Base-by-base conservation (phyloP, 257 asterid genomes). In the Echites panduratus region DNA sequence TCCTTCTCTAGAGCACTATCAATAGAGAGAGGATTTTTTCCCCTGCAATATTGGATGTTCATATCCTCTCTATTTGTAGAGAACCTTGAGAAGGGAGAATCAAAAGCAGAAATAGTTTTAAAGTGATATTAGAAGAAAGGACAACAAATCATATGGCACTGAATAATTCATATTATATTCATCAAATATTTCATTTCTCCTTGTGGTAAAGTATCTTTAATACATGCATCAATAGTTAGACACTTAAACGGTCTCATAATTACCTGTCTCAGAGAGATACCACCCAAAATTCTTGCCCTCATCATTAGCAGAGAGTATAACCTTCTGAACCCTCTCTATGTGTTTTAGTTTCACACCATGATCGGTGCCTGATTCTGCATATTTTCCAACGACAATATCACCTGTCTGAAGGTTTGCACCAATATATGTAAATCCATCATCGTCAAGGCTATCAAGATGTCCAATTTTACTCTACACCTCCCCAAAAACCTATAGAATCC, bases 181-280 rank as follows among this genome's bases (percentile, higher is more conserved):
- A 20, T 66, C 35, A 19, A 64, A 35, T 12, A 14, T 50, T 16
- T 26, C 64, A 52, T 26, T 0, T 59, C n/a, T 29, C n/a, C 41
- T 13, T 20, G 56, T 52, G 9, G 5, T 26, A 11, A 1, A 9
- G 65, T 4, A 29, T 59, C 41, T 13, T 59, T 43, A 59, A 59
- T 9, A 58, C 3, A 58, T 58, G 63, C n/a, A 20, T 19, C 20
- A 43, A 61, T 35, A 38, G 7, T 35, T 26, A 20, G 44, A 41
- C 19, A 52, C 52, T 19, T 35, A 48, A 45, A 19, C 5, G 4
- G 2, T 2, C 19, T 52, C 9, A 27, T 40, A 72, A 54, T 70
- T 78, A 91, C 97, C 96, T 94, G 99, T 87, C 97, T 86, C 74
- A n/a, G n/a, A 94, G 70, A 63, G 96, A 90, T 26, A 95, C 99